Conservation (phyloP, 106 monocot species). For the Xerophyta viscosa region DNA sequence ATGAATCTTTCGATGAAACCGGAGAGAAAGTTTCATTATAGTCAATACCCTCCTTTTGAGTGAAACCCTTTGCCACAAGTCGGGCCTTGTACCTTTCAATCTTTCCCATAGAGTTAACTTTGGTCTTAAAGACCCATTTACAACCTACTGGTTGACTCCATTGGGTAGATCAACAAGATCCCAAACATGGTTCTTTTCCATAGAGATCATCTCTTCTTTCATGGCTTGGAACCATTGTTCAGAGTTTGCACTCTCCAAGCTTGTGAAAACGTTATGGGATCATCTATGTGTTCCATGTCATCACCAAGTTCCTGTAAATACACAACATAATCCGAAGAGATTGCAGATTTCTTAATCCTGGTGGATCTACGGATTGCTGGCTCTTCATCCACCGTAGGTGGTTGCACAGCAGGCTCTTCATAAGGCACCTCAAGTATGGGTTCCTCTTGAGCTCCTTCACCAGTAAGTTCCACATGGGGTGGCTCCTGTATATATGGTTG, state of each 20-base stretch:
- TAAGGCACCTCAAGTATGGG: too few species aligned
- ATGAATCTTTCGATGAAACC: not conserved
- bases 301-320: not conserved
- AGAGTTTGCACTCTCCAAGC: not conserved
- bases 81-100: conserved; percentile 4
- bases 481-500: too few species aligned
- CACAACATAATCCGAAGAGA: conserved; percentile 2
- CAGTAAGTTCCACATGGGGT: too few species aligned
- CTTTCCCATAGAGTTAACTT: not conserved
- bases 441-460: too few species aligned
- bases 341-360: not conserved
- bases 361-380: not conserved
- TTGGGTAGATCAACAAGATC: not conserved
- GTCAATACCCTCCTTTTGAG: not conserved
- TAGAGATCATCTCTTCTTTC: not conserved
- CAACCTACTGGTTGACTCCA: not conserved
- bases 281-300: not conserved
- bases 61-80: conserved; percentile 1
- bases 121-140: conserved; percentile 5
- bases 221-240: not conserved
- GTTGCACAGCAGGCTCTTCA: not conserved
- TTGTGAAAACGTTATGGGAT: not conserved
- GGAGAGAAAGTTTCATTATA: conserved; percentile 1
- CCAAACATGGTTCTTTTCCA: not conserved
- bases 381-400: not conserved